Evolutionary conservation across 2,329 filamentous ascomycete species (phyloP), one percentile per base, ranked within the genome.

Genomic region (Keithomyces neogunnii): DNA sequence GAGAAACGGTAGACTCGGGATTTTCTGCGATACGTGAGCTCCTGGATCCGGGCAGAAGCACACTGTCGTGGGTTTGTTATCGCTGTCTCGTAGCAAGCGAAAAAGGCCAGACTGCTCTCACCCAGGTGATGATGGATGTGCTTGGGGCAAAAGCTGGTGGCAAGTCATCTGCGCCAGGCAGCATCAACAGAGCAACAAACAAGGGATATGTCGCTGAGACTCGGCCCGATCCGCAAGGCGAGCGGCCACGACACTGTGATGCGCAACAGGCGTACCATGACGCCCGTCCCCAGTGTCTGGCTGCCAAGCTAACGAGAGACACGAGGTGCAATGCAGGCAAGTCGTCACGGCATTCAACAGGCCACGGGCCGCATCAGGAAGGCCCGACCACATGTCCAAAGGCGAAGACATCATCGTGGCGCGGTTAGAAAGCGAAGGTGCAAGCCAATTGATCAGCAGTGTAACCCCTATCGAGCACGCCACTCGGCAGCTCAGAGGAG

Each of bases 401-500:
- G 39, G 30, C 36, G n/a, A 44, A 13, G 45, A 30, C 29, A 38
- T 50, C 28, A 42, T 42, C 39, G 39, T 47, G 45, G 32, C 13
- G 36, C 19, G 45, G 29, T 36, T 11, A 50, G 36, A 38, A 9
- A 40, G 50, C 47, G 33, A 11, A 46, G 47, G 48, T 19, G 32
- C 3, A 47, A 48, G 30, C n/a, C 49, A 48, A 40, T 47, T 35
- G 38, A 13, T 33, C 39, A n/a, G 45, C 32, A 36, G 52, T 54
- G 52, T 46, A 48, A 54, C 52, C 47, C 44, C 49, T 49, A 28
- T 36, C 35, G 19, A 36, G 13, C 50, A 46, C 45, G 50, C 50
- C 52, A 54, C 52, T 54, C 39, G 48, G 45, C 47, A 40, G 49
- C 44, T 47, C 11, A 29, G 29, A 47, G 40, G 40, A 45, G 29